Evolutionary conservation across 805 yeast species (phyloP), one percentile per base, ranked within the genome.

Genomic region (Teunomyces cretensis): DNA sequence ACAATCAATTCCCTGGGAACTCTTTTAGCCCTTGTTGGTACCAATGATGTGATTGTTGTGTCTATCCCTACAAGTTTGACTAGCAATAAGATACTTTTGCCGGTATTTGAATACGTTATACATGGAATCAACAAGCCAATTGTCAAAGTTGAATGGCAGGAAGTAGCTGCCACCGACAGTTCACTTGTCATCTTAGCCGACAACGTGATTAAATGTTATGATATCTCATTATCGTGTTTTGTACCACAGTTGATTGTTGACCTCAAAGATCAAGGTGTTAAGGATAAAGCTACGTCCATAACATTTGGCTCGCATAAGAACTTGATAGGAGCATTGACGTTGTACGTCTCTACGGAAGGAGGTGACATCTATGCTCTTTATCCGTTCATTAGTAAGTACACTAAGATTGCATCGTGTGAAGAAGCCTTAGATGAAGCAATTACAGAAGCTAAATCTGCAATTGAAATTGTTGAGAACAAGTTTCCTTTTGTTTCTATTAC

Each of bases 11-110:
- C 54, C 4, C 55, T 69, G 30, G 80, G 76, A 3, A 64, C 72
- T 0, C 57, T 72, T 4, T 46, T 80, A 41, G 81, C 79, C 2
- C 53, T 69, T 2, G 58, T 67, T n/a, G 72, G 76, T 4, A 57
- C 53, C 1, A 8, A 42, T 4, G 53, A 58, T 11, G 44, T 76
- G 4, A 50, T 55, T 5, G 64, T 73, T 3, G 51, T 59, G 8
- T 42, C 58, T 5, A 51, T 73, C 16, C 76, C 78, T 6, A 31
- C 60, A 9, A 31, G 28, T 17, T 28, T 49, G 9, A 26, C 30
- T 9, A 33, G 32, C 30, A 26, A 11, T 5, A 40, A n/a, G 14
- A 27, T 36, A 9, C 24, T 52, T 3, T 30, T 48, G 14, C 33
- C 44, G 9, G 41, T 38, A 7, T 41, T 40, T 26, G 16, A 16